Evolutionary conservation across 768 basidiomycete species (phyloP).

Genomic region (Trametes sanguinea): DNA sequence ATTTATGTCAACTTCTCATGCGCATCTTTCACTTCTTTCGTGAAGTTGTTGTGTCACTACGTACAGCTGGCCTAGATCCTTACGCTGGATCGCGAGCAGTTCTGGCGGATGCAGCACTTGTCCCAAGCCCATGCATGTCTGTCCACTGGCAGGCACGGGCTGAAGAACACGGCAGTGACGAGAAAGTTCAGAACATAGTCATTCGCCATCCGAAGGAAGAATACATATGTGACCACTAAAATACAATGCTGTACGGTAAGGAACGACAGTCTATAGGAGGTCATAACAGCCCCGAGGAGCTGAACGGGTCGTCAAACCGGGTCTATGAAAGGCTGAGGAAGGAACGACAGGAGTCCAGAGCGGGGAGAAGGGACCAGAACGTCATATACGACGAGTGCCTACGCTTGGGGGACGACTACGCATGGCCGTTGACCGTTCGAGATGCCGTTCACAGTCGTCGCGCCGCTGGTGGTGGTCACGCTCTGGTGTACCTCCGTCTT

Average conservation of each 20-base stretch:
- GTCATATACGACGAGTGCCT: not conserved
- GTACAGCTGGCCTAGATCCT: no score
- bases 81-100: no score
- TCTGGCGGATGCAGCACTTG: no score
- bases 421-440: conserved; percentile 16
- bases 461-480: conserved; percentile 17
- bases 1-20: no score
- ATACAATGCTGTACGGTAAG: conserved; percentile 21
- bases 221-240: conserved; percentile 10
- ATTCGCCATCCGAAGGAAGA: not conserved
- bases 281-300: not conserved
- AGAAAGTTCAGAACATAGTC: not conserved
- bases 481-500: conserved; percentile 23
- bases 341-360: not conserved
- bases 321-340: not conserved
- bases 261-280: conserved; percentile 16
- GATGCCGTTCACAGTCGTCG: conserved; percentile 10
- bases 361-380: not conserved
- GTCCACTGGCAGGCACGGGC: no score
- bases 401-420: not conserved
- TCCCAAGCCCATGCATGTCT: no score
- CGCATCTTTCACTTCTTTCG: no score
- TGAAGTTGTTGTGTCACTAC: no score
- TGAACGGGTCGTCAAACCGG: not conserved
- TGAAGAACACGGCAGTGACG: no score